phyloP scores from a whole-genome alignment of 1,284 basidiomycete genomes.

The Ustilago loliicola region DNA sequence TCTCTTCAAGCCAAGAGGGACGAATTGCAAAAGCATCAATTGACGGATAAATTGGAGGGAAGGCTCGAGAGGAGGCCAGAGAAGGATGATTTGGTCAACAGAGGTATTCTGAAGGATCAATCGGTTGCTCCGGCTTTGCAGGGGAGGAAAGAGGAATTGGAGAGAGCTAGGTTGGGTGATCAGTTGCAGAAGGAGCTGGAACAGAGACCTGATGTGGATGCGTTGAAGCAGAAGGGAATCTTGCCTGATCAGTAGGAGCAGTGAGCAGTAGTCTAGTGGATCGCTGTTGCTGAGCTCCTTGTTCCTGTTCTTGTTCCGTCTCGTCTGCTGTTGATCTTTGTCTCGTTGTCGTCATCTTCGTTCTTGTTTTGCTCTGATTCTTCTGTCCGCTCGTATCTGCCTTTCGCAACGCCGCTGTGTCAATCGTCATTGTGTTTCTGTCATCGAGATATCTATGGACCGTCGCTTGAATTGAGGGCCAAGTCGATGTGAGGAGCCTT shows the following conservation, averaged over 20 bases:
- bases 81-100: conserved; percentile 51
- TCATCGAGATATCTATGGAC: no score
- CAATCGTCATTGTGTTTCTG: background rate
- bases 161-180: conserved; percentile 67
- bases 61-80: conserved; percentile 57
- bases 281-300: background rate
- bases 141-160: conserved; percentile 77
- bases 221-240: conserved; percentile 81
- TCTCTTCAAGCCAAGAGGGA: conserved; percentile 78
- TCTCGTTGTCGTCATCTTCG: background rate
- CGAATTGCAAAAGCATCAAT: conserved; percentile 72
- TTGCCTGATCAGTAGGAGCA: conserved; percentile 69
- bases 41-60: conserved; percentile 53
- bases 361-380: background rate
- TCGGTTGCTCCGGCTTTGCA: conserved; percentile 78
- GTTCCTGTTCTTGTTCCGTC: background rate
- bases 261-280: background rate
- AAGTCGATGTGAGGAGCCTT: no score
- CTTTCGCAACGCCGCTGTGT: background rate
- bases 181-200: conserved; percentile 79
- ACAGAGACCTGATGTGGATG: conserved; percentile 77
- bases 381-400: background rate
- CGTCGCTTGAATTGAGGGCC: no score
- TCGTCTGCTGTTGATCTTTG: background rate
- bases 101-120: conserved; percentile 73